Percentiles rank a stretch among this genome's conserved stretches.
Conservation (phyloP, 148 eudicot species). For the Amaranthus palmeri region DNA sequence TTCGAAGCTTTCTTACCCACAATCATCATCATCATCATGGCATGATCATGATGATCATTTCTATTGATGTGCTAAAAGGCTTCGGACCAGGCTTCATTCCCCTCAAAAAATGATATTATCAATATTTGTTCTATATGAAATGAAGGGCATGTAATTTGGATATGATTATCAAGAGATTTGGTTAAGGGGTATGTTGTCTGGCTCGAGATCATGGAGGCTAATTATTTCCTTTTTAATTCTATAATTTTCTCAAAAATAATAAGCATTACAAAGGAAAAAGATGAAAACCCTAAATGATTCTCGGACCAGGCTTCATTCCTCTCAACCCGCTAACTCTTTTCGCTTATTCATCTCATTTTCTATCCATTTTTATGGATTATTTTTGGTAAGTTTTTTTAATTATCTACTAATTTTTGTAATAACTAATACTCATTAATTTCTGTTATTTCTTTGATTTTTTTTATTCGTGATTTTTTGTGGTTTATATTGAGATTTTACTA, state of each 20-base stretch:
- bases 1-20: slow-evolving; percentile 27
- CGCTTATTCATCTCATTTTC: background rate
- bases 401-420: background rate
- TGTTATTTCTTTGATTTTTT: background rate
- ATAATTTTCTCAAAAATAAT: slow-evolving; percentile 3
- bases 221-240: background rate
- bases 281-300: slow-evolving; percentile 33
- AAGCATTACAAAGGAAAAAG: background rate
- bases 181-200: slow-evolving; percentile 52
- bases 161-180: slow-evolving; percentile 23
- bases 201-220: slow-evolving; percentile 42
- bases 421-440: background rate
- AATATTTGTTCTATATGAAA: background rate
- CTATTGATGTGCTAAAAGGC: slow-evolving; percentile 4
- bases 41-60: background rate
- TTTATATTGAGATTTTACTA: background rate
- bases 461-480: background rate
- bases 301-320: slow-evolving; percentile 51
- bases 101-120: slow-evolving; percentile 28
- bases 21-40: background rate
- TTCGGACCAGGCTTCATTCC: slow-evolving; percentile 59
- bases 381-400: slow-evolving; percentile 11
- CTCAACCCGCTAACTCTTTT: slow-evolving; percentile 26
- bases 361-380: slow-evolving; percentile 1
- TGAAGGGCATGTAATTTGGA: background rate